Evolutionary conservation across 306 rosid genomes (phyloP), one percentile per base, ranked within the genome.

Genomic region (Rubus parviflorus): DNA sequence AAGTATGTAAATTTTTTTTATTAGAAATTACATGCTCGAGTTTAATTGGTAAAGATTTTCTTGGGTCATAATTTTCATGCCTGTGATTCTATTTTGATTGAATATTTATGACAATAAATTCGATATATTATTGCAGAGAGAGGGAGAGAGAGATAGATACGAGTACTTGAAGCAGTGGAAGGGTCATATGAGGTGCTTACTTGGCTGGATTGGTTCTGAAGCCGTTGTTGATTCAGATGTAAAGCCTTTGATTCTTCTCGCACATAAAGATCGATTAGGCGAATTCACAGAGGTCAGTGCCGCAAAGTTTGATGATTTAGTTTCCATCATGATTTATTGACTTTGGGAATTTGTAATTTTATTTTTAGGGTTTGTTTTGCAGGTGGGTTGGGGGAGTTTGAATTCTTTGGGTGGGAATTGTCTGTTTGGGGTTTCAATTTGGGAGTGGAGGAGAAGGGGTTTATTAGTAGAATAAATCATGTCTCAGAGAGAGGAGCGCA

Each of bases 161-260:
- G 78, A 74, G 81, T 71, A 23, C 25, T 43, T 46, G 90, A 86
- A 72, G 80, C 82, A 78, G 56, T 42, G 8, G 17, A 62, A 80
- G 81, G 86, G 79, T 90, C 93, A 85, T 85, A 85, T 88, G 90
- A 85, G 86, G 82, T 87, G 80, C 82, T 78, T 85, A 77, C 84
- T 83, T 80, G 72, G 85, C 70, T 80, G 74, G 81, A 80, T 83
- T 83, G 85, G 84, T 84, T 69, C 84, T 69, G 75, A 75, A 51
- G 70, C 80, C 78, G 77, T 76, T 77, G 77, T 74, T 74, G 75
- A 82, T 62, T 82, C 90, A 80, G 83, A 90, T 82, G 88, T 75
- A 76, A 90, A 70, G 81, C 66, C 82, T 70, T 76, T 65, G 68
- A 85, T 68, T 67, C 68, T 73, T 83, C 80, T 54, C 73, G 35